Evolutionary conservation across 1,284 basidiomycete species (phyloP).

Genomic region (Moesziomyces globuligerus): DNA sequence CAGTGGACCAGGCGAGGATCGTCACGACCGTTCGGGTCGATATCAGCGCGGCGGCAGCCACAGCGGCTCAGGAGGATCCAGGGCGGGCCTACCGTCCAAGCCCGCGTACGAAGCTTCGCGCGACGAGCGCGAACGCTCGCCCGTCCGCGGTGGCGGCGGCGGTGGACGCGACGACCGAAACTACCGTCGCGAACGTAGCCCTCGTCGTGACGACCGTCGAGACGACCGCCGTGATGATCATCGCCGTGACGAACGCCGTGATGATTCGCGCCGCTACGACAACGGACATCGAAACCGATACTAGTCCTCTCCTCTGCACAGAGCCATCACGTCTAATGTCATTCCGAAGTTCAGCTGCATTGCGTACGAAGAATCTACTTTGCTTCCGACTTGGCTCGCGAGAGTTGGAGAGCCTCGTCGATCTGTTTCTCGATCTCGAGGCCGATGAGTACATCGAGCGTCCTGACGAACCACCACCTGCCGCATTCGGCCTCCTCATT

Average conservation of each 20-base stretch:
- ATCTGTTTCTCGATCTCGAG: slow-evolving; percentile 50
- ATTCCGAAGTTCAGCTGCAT: neutral
- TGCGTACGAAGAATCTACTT: neutral
- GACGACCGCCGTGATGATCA: no score
- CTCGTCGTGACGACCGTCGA: slow-evolving; percentile 11
- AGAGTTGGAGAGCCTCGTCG: slow-evolving; percentile 34
- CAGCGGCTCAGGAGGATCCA: neutral
- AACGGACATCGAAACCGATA: slow-evolving; percentile 37
- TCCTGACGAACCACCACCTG: slow-evolving; percentile 43
- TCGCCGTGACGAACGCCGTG: slow-evolving; percentile 4
- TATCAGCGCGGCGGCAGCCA: slow-evolving; percentile 24
- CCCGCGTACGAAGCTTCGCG: neutral
- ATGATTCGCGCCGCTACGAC: slow-evolving; percentile 19
- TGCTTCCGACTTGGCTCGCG: slow-evolving; percentile 17
- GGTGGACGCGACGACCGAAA: slow-evolving; percentile 1
- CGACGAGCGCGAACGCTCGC: slow-evolving; percentile 28
- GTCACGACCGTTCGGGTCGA: neutral
- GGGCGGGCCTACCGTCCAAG: slow-evolving; percentile 6
- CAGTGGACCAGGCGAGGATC: slow-evolving; percentile 10
- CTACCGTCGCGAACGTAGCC: slow-evolving; percentile 33
- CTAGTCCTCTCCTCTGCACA: no score
- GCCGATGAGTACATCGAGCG: slow-evolving; percentile 49
- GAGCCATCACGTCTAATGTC: no score
- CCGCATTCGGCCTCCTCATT: slow-evolving; percentile 41
- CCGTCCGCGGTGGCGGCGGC: slow-evolving; percentile 2